These are phyloP conservation scores for Aspergillus pseudonomiae DNA, from an alignment of 2,329 filamentous ascomycete species.

Conservation along the genomic window DNA sequence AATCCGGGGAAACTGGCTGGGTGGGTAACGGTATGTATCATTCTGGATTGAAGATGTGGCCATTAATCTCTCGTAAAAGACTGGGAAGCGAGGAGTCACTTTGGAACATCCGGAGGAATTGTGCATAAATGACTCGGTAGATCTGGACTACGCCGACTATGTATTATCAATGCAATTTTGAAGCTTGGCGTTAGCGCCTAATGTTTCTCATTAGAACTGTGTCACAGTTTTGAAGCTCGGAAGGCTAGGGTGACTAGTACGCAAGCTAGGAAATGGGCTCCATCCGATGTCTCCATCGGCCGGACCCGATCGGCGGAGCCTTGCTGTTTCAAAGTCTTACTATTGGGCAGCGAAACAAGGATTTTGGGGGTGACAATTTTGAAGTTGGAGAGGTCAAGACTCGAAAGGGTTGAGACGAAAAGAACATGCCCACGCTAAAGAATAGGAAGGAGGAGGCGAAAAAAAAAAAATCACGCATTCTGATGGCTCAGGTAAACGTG, in stretches of 20 bases:
- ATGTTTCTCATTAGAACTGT: background rate
- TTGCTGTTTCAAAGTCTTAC: slow-evolving; percentile 4
- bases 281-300: slow-evolving; percentile 25
- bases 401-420: background rate
- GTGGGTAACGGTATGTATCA: slow-evolving; percentile 9
- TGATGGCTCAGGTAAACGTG: slow-evolving; percentile 8
- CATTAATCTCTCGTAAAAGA: background rate
- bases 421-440: background rate
- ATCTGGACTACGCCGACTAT: background rate
- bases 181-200: background rate
- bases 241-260: background rate
- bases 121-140: background rate
- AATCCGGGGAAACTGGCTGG: slow-evolving; percentile 14
- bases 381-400: slow-evolving; percentile 9
- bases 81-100: background rate
- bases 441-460: background rate
- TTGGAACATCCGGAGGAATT: background rate
- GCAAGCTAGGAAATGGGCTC: slow-evolving; percentile 11
- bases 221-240: background rate
- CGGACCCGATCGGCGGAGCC: slow-evolving; percentile 25
- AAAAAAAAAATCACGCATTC: slow-evolving; percentile 15
- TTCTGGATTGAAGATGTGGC: slow-evolving; percentile 1
- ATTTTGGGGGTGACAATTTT: slow-evolving; percentile 9
- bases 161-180: background rate
- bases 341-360: slow-evolving; percentile 12